Evolutionary conservation across 2,329 filamentous ascomycete species (phyloP).

Genomic region (Pseudogymnoascus sp.): DNA sequence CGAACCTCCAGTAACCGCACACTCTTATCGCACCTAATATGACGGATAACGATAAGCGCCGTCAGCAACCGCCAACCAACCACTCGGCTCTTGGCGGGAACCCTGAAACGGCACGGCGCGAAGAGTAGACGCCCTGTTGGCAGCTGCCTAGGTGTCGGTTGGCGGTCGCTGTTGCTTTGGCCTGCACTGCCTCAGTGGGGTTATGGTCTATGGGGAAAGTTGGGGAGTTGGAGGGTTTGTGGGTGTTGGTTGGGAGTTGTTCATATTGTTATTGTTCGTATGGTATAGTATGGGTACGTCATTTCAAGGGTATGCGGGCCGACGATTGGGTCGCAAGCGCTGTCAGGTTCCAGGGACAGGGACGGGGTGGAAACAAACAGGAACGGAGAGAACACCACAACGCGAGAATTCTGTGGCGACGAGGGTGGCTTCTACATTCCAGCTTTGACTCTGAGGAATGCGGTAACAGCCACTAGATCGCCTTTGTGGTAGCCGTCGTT

Average conservation of each 20-base stretch:
- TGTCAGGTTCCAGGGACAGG: background rate
- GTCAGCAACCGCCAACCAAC: background rate
- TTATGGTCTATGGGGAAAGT: background rate
- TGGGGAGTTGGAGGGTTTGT: background rate
- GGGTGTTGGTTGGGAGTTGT: background rate
- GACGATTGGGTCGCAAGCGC: background rate
- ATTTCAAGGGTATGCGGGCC: background rate
- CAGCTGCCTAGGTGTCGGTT: background rate
- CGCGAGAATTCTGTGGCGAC: background rate
- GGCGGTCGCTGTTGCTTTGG: background rate
- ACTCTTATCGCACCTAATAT: background rate
- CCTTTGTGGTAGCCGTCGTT: background rate
- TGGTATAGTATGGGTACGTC: background rate
- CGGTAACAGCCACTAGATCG: background rate
- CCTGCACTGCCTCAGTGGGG: background rate
- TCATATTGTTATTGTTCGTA: background rate
- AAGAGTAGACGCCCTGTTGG: background rate
- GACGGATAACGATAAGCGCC: background rate
- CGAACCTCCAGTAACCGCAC: background rate
- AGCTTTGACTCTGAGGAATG: background rate
- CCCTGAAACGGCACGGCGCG: background rate
- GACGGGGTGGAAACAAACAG: background rate
- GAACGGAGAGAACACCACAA: background rate
- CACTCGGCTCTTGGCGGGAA: background rate
- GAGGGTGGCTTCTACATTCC: background rate